Percentiles rank a stretch among this genome's conserved stretches.
Evolutionary conservation across 2,329 filamentous ascomycete species (phyloP).

Genomic region (Fonsecaea monophora): DNA sequence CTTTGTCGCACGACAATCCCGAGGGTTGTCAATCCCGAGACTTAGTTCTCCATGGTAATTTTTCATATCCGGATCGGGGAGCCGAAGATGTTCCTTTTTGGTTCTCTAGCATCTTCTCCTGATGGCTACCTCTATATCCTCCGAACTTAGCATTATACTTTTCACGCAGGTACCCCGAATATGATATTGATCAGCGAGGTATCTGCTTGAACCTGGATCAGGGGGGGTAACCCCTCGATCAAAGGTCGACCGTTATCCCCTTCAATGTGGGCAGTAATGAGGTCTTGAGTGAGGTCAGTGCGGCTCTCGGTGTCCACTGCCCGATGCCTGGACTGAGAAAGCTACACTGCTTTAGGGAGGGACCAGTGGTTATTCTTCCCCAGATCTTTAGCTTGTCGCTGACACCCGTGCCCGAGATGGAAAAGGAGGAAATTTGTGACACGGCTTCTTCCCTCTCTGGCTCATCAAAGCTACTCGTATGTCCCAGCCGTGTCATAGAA

Average conservation of each 20-base stretch:
- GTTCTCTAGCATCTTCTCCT: not conserved
- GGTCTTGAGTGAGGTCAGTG: not conserved
- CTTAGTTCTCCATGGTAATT: not conserved
- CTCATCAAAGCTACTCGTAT: not conserved
- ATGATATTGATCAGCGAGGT: not conserved
- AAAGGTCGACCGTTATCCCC: not conserved
- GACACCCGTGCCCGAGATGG: not conserved
- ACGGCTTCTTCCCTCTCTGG: not conserved
- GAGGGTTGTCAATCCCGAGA: not conserved
- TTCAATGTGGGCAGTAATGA: not conserved
- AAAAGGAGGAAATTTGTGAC: constrained; percentile 13
- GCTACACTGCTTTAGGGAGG: constrained; percentile 17
- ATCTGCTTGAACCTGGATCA: not conserved
- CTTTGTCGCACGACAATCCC: constrained; percentile 1
- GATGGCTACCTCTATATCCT: not conserved
- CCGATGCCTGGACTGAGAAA: constrained; percentile 3
- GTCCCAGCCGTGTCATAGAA: constrained; percentile 11
- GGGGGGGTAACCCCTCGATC: not conserved
- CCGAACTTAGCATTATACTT: not conserved
- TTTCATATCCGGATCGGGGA: not conserved
- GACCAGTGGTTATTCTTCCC: constrained; percentile 9
- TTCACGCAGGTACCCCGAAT: not conserved
- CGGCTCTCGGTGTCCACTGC: not conserved
- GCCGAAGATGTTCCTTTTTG: constrained; percentile 1
- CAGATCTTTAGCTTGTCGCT: constrained; percentile 15